Percentiles rank a stretch among this genome's conserved stretches.
Conservation (phyloP, 106 monocot species). For the Amphibolis antarctica region DNA sequence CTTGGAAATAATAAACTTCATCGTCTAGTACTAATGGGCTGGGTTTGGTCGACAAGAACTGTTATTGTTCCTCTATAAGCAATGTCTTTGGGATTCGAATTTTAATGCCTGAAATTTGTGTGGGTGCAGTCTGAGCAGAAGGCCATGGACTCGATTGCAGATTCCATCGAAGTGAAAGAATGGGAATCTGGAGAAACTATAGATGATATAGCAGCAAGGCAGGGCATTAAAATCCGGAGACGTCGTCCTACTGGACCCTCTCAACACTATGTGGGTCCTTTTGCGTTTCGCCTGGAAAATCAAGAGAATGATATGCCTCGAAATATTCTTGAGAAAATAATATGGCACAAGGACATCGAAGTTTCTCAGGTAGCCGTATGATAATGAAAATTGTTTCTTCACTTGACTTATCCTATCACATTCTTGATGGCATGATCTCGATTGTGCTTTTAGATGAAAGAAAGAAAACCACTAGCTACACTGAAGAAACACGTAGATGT, state of each 20-base stretch:
- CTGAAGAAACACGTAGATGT: conserved; percentile 31
- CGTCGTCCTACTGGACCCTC: conserved; percentile 43
- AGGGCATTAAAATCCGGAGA: conserved; percentile 61
- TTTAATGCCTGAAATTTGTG: neutral
- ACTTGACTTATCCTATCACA: neutral
- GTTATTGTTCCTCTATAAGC: no score
- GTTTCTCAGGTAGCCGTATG: conserved; percentile 40
- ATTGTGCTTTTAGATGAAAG: conserved; percentile 44
- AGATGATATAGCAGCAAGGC: conserved; percentile 32
- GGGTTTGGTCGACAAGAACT: no score
- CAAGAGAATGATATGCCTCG: conserved; percentile 65
- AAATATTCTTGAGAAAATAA: conserved; percentile 79
- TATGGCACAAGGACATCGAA: conserved; percentile 80
- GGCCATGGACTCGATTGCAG: neutral
- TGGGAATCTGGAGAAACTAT: conserved; percentile 22
- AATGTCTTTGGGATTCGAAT: no score
- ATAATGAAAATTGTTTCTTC: neutral
- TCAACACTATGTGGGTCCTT: conserved; percentile 60
- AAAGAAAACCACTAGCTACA: conserved; percentile 44
- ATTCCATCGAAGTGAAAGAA: conserved; percentile 22
- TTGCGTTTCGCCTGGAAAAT: conserved; percentile 81
- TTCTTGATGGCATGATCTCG: neutral
- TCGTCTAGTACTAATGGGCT: no score
- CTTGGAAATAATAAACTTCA: no score
- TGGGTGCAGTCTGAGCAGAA: neutral